Evolutionary conservation across 495 filamentous ascomycete species (phyloP).

Genomic region (Penicillium lividum): DNA sequence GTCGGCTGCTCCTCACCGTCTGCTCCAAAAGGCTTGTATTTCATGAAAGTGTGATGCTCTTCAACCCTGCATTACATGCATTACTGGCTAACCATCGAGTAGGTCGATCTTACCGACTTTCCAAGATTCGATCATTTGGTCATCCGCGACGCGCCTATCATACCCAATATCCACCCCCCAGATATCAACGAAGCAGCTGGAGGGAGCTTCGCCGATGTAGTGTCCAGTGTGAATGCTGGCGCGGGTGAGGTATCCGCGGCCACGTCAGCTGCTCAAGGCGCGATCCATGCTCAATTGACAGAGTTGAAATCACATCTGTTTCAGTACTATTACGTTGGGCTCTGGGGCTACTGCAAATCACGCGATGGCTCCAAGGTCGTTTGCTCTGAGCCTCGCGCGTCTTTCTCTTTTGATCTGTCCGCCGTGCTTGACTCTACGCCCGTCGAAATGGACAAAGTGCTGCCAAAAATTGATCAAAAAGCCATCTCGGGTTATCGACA

Average conservation of each 20-base stretch:
- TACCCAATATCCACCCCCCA: background rate
- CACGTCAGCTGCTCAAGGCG: background rate
- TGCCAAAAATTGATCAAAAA: background rate
- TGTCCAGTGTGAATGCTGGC: background rate
- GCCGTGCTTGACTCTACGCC: background rate
- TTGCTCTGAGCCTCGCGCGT: background rate
- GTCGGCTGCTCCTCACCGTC: background rate
- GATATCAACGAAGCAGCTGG: background rate
- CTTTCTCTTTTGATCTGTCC: background rate
- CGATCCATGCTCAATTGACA: background rate
- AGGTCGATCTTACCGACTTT: background rate
- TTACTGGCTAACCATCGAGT: background rate
- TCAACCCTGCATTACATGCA: background rate
- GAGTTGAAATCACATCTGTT: background rate
- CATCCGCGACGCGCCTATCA: background rate
- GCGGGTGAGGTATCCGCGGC: background rate
- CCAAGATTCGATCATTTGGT: background rate
- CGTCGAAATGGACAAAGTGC: background rate
- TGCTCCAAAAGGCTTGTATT: background rate
- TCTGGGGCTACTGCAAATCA: background rate
- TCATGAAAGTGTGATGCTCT: background rate
- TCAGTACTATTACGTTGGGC: background rate
- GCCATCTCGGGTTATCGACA: background rate
- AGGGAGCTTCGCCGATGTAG: background rate
- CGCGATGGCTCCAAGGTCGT: background rate